phyloP scores from a whole-genome alignment of 2,329 filamentous ascomycete species.

The Lasiodiplodia gonubiensis region DNA sequence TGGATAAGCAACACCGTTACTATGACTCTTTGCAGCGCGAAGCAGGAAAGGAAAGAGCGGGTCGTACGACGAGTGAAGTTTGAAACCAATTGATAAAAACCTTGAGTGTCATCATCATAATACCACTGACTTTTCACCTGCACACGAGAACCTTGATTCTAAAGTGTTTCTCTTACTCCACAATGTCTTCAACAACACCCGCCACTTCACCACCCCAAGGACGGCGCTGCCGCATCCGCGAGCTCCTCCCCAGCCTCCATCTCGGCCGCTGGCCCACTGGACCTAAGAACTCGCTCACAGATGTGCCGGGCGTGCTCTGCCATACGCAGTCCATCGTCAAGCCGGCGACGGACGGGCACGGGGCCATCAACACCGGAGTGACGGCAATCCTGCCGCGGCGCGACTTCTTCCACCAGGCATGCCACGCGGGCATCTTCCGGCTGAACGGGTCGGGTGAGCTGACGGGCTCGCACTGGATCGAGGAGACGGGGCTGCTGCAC shows the following conservation, averaged over 20 bases:
- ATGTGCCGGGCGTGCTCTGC: conserved; percentile 51
- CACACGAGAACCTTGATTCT: neutral
- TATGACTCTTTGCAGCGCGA: neutral
- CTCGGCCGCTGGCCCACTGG: conserved; percentile 48
- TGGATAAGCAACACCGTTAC: neutral
- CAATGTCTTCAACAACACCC: neutral
- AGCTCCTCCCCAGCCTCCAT: conserved; percentile 45
- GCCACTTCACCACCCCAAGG: neutral
- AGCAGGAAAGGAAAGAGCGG: neutral
- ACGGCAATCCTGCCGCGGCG: conserved; percentile 52
- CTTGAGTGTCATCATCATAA: neutral
- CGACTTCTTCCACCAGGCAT: conserved; percentile 49
- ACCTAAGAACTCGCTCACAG: conserved; percentile 51
- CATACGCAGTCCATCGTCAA: conserved; percentile 48
- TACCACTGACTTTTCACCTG: neutral
- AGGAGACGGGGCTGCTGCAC: conserved; percentile 65
- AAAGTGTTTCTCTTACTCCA: neutral
- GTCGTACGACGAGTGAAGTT: no score
- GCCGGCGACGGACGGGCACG: conserved; percentile 35
- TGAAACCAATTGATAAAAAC: neutral
- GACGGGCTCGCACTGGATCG: conserved; percentile 66
- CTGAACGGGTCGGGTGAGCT: conserved; percentile 70
- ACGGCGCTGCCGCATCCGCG: conserved; percentile 44
- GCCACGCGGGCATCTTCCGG: conserved; percentile 57
- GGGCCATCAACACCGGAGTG: conserved; percentile 50